Evolutionary conservation across 2,329 filamentous ascomycete species (phyloP).

Genomic region (Colletotrichum aenigma): DNA sequence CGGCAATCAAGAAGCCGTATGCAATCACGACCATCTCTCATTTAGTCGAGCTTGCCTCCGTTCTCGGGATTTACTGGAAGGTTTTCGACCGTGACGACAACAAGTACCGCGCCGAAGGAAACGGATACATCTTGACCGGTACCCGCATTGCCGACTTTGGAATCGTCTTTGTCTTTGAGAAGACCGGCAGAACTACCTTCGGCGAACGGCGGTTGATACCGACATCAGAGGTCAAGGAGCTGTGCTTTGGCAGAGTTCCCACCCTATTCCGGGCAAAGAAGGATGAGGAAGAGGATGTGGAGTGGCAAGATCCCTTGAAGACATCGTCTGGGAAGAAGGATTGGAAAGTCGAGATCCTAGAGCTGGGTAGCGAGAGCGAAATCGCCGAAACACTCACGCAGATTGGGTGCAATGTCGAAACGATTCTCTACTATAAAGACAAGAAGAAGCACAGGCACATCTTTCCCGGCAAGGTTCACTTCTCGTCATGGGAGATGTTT

Average conservation of each 20-base stretch:
- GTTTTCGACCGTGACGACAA: slow-evolving; percentile 39
- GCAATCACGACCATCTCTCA: slow-evolving; percentile 39
- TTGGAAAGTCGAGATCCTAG: background rate
- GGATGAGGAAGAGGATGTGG: background rate
- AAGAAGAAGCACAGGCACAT: slow-evolving; percentile 24
- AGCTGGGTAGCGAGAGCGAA: slow-evolving; percentile 26
- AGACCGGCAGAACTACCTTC: slow-evolving; percentile 38
- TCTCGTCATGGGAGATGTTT: no score
- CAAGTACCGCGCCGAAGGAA: slow-evolving; percentile 39
- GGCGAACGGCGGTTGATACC: slow-evolving; percentile 39
- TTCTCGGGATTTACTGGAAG: slow-evolving; percentile 45
- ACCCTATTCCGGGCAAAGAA: no score
- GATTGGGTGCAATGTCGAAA: slow-evolving; percentile 40
- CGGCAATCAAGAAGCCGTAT: slow-evolving; percentile 29
- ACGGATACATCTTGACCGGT: slow-evolving; percentile 37
- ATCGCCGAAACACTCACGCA: slow-evolving; percentile 39
- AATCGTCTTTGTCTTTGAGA: slow-evolving; percentile 41
- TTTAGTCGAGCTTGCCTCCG: slow-evolving; percentile 36
- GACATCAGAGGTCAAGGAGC: slow-evolving; percentile 37
- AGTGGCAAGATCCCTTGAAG: background rate
- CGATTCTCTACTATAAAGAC: slow-evolving; percentile 30
- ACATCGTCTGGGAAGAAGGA: background rate
- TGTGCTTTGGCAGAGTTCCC: slow-evolving; percentile 41
- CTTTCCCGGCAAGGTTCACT: slow-evolving; percentile 18
- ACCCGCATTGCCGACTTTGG: slow-evolving; percentile 36